Percentiles rank a stretch among this genome's conserved stretches.
phyloP scores from a whole-genome alignment of 2,329 filamentous ascomycete species.

The Aspergillus tanneri region DNA sequence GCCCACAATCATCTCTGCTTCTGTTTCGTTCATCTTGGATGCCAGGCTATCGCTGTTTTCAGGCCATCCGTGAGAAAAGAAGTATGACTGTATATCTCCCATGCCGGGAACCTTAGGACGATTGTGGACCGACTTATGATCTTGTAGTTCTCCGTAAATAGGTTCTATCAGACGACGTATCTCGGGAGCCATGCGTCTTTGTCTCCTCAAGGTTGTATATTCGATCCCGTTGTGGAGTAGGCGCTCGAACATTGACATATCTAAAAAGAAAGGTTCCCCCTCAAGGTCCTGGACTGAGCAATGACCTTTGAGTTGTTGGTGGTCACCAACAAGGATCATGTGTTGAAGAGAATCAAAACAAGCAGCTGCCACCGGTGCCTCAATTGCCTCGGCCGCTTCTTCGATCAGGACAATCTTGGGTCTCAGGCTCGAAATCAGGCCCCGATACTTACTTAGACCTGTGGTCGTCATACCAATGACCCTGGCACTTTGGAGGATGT shows the following conservation, averaged over 20 bases:
- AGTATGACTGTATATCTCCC: conserved; percentile 60
- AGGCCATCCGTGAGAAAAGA: conserved; percentile 64
- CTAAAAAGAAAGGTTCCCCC: conserved; percentile 62
- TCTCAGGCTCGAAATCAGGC: conserved; percentile 63
- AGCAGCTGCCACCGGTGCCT: conserved; percentile 57
- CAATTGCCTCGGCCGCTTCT: conserved; percentile 73
- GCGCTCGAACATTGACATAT: conserved; percentile 77
- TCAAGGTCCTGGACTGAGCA: conserved; percentile 63
- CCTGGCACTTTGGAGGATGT: conserved; percentile 60
- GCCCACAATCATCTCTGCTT: conserved; percentile 72
- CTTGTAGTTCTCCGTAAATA: conserved; percentile 60
- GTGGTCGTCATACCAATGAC: conserved; percentile 73
- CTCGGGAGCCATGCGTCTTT: conserved; percentile 71
- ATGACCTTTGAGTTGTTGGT: conserved; percentile 71
- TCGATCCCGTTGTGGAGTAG: conserved; percentile 66
- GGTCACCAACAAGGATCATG: conserved; percentile 72
- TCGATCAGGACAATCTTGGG: conserved; percentile 72
- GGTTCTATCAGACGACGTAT: conserved; percentile 60
- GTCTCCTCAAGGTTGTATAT: conserved; percentile 64
- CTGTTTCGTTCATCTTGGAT: conserved; percentile 67
- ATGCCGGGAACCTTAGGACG: conserved; percentile 61
- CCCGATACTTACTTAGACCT: conserved; percentile 76
- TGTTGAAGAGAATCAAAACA: conserved; percentile 64
- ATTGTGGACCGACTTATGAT: conserved; percentile 58
- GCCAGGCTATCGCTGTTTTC: conserved; percentile 64